A percentile compares a stretch with the other conserved stretches of the same genome.
Conservation (phyloP, 1,139 yeast species). For the Magnusiomyces sp. region DNA sequence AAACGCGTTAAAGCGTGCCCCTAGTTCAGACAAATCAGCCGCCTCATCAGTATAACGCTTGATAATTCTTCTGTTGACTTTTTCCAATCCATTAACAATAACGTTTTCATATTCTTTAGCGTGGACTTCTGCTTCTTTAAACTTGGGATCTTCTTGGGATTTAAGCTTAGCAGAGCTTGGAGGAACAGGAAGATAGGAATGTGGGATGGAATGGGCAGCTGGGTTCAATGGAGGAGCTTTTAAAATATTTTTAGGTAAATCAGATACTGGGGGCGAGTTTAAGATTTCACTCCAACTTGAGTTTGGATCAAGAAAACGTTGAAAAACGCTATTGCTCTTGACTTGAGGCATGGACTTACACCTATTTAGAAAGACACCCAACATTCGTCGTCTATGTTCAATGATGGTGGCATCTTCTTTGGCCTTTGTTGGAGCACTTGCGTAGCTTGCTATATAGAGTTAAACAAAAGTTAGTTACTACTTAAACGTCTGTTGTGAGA, state of each 20-base stretch:
- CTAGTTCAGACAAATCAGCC: constrained; percentile 59
- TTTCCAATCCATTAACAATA: constrained; percentile 52
- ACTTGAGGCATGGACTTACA: constrained; percentile 54
- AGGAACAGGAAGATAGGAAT: constrained; percentile 58
- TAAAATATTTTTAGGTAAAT: constrained; percentile 44
- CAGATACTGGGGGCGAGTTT: constrained; percentile 48
- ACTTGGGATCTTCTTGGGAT: constrained; percentile 31
- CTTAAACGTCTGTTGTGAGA: too few species aligned
- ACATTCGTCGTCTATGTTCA: constrained; percentile 64
- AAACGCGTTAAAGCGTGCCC: constrained; percentile 63
- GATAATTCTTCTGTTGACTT: constrained; percentile 56
- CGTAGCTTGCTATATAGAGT: constrained; percentile 32
- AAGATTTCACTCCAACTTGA: constrained; percentile 62
- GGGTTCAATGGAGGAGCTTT: constrained; percentile 51
- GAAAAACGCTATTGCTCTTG: constrained; percentile 53
- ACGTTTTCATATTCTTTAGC: constrained; percentile 51
- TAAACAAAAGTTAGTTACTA: neutral
- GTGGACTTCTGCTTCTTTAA: constrained; percentile 38
- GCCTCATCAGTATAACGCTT: constrained; percentile 57
- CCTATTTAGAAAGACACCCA: constrained; percentile 68
- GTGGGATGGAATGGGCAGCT: constrained; percentile 45
- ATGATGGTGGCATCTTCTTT: constrained; percentile 45
- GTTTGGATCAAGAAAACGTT: constrained; percentile 76
- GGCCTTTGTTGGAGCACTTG: constrained; percentile 48
- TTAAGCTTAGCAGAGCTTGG: constrained; percentile 35